Evolutionary conservation across 2,329 filamentous ascomycete genomes (phyloP), one percentile per base, ranked within the genome.

Genomic region (Scopulariopsis brevicaulis): DNA sequence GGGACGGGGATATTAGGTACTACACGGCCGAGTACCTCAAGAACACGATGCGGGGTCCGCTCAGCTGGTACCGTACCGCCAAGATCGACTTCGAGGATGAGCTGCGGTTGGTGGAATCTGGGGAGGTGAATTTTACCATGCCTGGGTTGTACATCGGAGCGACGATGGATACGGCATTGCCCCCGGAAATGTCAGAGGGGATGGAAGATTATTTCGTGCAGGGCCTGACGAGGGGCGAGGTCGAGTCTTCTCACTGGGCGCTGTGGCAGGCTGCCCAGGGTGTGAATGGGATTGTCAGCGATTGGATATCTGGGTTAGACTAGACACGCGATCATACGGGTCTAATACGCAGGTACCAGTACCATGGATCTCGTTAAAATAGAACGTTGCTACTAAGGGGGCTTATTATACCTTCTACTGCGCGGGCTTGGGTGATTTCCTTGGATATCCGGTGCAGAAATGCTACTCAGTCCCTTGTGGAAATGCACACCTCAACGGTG

Each of bases 1-100:
- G 74, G 60, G 75, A 81, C 43, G 83, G 87, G 67, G 87, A 92
- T 71, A 70, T 93, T 51, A 84, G 91, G 58, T 88, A 84, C 72
- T 96, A 96, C 70, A 83, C 83, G n/a, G 71, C 81, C 34, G 78
- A 90, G 71, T 96, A 86, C 71, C 70, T 76, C 20, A 79, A 81
- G 50, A 81, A 85, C 66, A 90, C 90, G 53, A 71, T 97, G 63
- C 82, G 85, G 62, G 90, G 90, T 1, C 89, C 90, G 18, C 75
- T 90, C 60, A 94, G 92, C 72, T 96, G 90, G 89, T 99, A 99
- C 73, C 84, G 90, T 51, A 87, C 82, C 3, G 77, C 82, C n/a
- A 75, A 81, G 68, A 70, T 86, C 62, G 96, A 96, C 71, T 88
- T 78, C 67, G 80, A 89, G 48, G 90, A 96, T 62, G 93, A 96